Evolutionary conservation across 495 filamentous ascomycete species (phyloP).

Genomic region (Lasiosphaeris hirsuta): DNA sequence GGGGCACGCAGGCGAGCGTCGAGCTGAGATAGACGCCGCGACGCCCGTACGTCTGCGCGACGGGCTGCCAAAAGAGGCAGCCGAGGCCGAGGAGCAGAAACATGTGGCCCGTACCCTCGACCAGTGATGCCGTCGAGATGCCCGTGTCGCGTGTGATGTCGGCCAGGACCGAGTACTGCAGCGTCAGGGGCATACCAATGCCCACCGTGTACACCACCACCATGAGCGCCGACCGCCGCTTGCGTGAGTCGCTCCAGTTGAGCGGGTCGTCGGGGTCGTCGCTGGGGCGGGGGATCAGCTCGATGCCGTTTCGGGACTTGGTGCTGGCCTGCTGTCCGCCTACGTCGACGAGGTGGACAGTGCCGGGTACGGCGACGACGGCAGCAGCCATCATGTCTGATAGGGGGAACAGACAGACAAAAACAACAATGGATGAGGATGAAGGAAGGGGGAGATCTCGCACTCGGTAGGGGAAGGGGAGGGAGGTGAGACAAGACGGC

Average conservation of each 20-base stretch:
- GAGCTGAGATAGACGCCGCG: constrained; percentile 29
- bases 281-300: constrained; percentile 54
- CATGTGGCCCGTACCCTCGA: constrained; percentile 30
- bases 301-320: constrained; percentile 11
- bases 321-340: constrained; percentile 17
- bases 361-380: constrained; percentile 23
- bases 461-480: no score
- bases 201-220: constrained; percentile 33
- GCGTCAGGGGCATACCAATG: constrained; percentile 27
- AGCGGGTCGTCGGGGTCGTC: constrained; percentile 54
- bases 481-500: no score
- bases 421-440: no score
- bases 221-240: constrained; percentile 49
- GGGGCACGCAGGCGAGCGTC: constrained; percentile 24
- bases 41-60: constrained; percentile 35
- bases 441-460: no score
- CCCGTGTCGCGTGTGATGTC: constrained; percentile 34
- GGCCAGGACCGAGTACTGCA: constrained; percentile 27
- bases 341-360: constrained; percentile 31
- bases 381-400: no score
- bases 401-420: no score
- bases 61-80: constrained; percentile 32
- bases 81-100: constrained; percentile 41
- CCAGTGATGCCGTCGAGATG: constrained; percentile 29
- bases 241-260: constrained; percentile 50